Evolutionary conservation across 129 eudicot species (phyloP).

Genomic region (Dittrichia graveolens): DNA sequence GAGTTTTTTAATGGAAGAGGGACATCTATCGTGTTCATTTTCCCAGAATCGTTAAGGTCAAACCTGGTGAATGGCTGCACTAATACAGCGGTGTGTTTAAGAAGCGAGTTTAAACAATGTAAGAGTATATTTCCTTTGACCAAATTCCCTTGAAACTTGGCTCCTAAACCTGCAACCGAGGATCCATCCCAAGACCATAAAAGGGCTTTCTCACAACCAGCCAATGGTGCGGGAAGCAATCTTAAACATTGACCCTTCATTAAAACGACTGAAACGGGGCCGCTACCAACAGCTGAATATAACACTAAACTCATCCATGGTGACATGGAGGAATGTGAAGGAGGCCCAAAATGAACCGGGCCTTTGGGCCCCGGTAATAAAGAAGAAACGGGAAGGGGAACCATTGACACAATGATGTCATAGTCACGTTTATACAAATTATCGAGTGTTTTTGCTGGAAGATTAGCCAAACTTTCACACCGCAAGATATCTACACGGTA

Average conservation of each 20-base stretch:
- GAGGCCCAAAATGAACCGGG: constrained; percentile 96
- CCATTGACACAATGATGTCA: constrained; percentile 93
- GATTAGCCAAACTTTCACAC: constrained; percentile 92
- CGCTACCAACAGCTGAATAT: constrained; percentile 66
- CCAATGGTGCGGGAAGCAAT: constrained; percentile 94
- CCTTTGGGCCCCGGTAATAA: constrained; percentile 91
- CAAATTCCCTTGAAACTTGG: constrained; percentile 80
- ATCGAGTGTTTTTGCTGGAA: constrained; percentile 80
- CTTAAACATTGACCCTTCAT: constrained; percentile 97
- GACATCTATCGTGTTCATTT: constrained; percentile 60
- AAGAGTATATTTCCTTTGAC: constrained; percentile 90
- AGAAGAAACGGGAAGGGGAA: constrained; percentile 91
- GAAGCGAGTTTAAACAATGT: constrained; percentile 89
- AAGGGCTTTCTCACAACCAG: constrained; percentile 95
- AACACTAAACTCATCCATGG: constrained; percentile 97
- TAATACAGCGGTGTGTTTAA: constrained; percentile 79
- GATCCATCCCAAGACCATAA: constrained; percentile 99
- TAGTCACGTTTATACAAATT: constrained; percentile 77
- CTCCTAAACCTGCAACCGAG: constrained; percentile 58
- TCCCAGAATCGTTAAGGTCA: constrained; percentile 74
- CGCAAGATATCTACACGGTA: constrained; percentile 90
- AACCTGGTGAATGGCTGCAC: constrained; percentile 80
- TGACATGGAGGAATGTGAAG: constrained; percentile 89
- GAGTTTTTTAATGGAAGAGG: constrained; percentile 87
- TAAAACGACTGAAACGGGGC: constrained; percentile 88